Evolutionary conservation across 345 rosid genomes (phyloP).

Genomic region (Pugionium cornutum): DNA sequence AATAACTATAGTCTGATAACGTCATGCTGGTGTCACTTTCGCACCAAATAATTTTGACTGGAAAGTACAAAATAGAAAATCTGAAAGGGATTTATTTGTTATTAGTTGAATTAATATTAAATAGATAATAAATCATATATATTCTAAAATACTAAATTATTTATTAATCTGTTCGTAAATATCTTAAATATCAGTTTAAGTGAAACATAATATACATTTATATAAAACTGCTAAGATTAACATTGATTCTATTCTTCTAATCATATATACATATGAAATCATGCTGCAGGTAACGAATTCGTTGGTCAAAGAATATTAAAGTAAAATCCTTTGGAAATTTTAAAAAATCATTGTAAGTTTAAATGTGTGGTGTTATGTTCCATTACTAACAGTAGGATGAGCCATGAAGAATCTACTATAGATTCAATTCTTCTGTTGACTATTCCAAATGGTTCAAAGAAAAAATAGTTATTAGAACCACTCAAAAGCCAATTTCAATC

Average conservation of each 20-base stretch:
- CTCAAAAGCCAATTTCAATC: conserved; percentile 30
- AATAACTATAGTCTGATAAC: background rate
- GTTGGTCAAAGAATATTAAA: conserved; percentile 16
- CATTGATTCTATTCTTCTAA: too few species aligned
- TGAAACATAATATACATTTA: too few species aligned
- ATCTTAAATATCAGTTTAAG: too few species aligned
- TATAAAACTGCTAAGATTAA: too few species aligned
- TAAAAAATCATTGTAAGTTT: conserved; percentile 10
- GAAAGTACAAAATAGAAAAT: conserved; percentile 17
- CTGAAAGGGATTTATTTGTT: background rate
- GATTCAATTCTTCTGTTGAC: conserved; percentile 35
- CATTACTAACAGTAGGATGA: background rate
- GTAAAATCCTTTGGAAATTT: conserved; percentile 14
- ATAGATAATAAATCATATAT: too few species aligned
- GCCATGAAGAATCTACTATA: conserved; percentile 28
- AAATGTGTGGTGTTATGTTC: conserved; percentile 18
- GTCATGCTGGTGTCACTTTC: conserved; percentile 32
- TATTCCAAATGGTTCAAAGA: conserved; percentile 22
- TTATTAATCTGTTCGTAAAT: too few species aligned
- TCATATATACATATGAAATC: background rate
- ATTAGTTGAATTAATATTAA: too few species aligned
- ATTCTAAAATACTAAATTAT: too few species aligned
- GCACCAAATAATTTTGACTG: conserved; percentile 13
- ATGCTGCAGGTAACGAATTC: background rate
- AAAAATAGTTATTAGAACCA: conserved; percentile 14